Evolutionary conservation across 768 basidiomycete species (phyloP).

Genomic region (Russula ochroleuca): DNA sequence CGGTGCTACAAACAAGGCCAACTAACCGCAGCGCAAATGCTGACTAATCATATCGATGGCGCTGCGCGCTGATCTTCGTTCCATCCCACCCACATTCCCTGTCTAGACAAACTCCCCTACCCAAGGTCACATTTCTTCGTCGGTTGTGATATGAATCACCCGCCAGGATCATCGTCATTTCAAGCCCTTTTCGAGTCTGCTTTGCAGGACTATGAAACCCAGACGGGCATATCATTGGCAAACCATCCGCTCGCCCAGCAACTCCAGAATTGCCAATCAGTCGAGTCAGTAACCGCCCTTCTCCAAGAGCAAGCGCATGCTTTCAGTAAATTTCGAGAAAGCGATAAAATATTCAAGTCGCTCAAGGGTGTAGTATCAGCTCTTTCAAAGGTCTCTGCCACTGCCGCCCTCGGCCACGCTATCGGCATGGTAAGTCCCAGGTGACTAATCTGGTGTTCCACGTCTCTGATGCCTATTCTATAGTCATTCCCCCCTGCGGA

Average conservation of each 20-base stretch:
- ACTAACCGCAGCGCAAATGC: too few relatives aligned
- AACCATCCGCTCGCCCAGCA: background rate
- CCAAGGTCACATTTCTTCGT: too few relatives aligned
- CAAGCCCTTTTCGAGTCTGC: background rate
- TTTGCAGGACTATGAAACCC: background rate
- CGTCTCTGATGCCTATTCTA: conserved; percentile 29
- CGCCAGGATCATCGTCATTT: background rate
- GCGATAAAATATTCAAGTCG: background rate
- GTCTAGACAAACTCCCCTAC: too few relatives aligned
- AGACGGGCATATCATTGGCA: too few relatives aligned
- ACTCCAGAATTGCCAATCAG: background rate
- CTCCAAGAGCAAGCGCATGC: background rate
- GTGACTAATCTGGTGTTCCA: background rate
- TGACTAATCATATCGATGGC: too few relatives aligned
- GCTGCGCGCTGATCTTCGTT: too few relatives aligned
- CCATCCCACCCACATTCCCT: too few relatives aligned
- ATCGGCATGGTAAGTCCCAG: background rate
- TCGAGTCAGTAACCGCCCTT: background rate
- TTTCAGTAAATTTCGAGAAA: background rate
- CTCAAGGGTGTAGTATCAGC: background rate
- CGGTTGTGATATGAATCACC: background rate
- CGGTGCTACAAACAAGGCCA: too few relatives aligned
- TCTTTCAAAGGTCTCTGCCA: background rate
- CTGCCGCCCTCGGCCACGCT: background rate
- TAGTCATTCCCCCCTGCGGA: background rate